phyloP scores from a whole-genome alignment of 1,284 basidiomycete genomes.

The Austroboletus niveus region DNA sequence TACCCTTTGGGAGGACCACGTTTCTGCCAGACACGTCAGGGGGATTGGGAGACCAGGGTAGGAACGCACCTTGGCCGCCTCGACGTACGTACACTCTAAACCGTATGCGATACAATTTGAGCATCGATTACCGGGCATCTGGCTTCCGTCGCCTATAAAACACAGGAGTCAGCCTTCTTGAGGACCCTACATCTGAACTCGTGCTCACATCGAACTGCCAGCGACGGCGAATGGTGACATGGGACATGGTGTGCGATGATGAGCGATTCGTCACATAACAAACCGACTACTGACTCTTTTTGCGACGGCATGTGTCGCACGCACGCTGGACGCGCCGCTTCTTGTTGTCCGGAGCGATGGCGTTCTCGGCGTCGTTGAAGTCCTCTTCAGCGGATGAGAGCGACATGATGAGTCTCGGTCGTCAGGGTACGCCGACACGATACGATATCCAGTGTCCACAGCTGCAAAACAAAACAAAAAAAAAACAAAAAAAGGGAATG shows the following conservation, averaged over 20 bases:
- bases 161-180: too few species aligned
- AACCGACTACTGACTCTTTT: constrained; percentile 54
- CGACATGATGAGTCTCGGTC: not conserved
- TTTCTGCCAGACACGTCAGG: constrained; percentile 46
- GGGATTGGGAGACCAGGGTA: too few species aligned
- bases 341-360: constrained; percentile 39
- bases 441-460: too few species aligned
- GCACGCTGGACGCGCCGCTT: constrained; percentile 71
- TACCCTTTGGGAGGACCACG: constrained; percentile 84
- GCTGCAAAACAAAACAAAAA: too few species aligned
- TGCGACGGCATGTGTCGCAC: constrained; percentile 72
- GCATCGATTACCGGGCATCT: constrained; percentile 68
- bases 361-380: constrained; percentile 34
- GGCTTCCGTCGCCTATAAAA: constrained; percentile 52
- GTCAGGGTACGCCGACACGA: not conserved
- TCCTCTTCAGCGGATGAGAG: constrained; percentile 53
- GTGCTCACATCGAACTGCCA: constrained; percentile 53
- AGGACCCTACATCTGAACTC: not conserved
- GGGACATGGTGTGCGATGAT: too few species aligned
- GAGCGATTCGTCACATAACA: too few species aligned
- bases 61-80: constrained; percentile 61
- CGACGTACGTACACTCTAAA: constrained; percentile 76
- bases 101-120: constrained; percentile 77
- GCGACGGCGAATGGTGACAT: not conserved
- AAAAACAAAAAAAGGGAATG: too few species aligned